Evolutionary conservation across 371 early-diverging fungal genomes (phyloP).

Genomic region (Apophysomyces elegans): DNA sequence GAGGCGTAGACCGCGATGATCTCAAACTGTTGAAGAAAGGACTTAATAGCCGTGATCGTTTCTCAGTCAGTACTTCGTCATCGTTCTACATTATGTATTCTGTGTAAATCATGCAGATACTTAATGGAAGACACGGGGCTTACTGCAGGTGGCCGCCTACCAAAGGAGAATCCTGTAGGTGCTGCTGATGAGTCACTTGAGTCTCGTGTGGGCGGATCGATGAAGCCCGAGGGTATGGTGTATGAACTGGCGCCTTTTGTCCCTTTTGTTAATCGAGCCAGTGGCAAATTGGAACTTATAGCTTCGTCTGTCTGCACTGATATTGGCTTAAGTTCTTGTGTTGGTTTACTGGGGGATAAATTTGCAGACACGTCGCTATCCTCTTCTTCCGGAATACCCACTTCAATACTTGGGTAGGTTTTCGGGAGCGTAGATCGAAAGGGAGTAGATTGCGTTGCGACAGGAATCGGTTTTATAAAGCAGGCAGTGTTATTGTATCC

Average conservation of each 20-base stretch:
- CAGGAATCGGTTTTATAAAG: not conserved
- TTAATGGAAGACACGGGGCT: not conserved
- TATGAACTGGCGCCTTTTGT: not conserved
- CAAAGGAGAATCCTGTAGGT: not conserved
- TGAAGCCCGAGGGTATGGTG: not conserved
- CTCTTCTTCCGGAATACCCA: not conserved
- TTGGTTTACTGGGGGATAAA: not conserved
- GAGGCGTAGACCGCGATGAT: slow-evolving; percentile 19
- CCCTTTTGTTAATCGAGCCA: not conserved
- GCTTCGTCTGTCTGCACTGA: not conserved
- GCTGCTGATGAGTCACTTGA: not conserved
- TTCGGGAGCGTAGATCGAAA: not conserved
- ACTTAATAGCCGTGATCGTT: slow-evolving; percentile 6
- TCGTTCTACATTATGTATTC: not conserved
- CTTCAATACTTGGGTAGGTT: not conserved
- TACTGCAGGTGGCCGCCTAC: not conserved
- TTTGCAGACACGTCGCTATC: not conserved
- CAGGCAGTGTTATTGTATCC: not conserved
- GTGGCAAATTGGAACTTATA: not conserved
- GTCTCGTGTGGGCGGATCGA: slow-evolving; percentile 3
- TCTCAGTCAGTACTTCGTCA: not conserved
- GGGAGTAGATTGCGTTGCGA: slow-evolving; percentile 2
- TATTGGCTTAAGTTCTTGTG: not conserved
- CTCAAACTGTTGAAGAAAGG: slow-evolving; percentile 15
- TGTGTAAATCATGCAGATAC: no score